Evolutionary conservation across 2,329 filamentous ascomycete species (phyloP), one percentile per base, ranked within the genome.

Genomic region (Talaromyces sp.): DNA sequence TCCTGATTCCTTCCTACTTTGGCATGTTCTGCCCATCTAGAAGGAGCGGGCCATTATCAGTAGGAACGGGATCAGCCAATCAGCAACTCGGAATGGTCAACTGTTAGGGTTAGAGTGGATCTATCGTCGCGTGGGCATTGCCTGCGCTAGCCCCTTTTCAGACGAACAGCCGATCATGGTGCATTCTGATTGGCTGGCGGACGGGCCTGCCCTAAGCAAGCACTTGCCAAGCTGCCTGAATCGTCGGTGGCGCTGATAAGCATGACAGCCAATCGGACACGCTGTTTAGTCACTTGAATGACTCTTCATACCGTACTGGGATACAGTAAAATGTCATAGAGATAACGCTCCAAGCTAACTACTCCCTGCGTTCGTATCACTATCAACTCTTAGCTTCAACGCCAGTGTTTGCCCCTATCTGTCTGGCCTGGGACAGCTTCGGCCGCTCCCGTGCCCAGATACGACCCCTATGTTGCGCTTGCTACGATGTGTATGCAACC

Each of bases 371-470:
- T n/a, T n/a, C n/a, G n/a, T n/a, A n/a, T n/a, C n/a, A 28, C 25
- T 28, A 28, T 28, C 25, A 28, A 28, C 28, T 11, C 9, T 21
- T 48, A 48, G 45, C 45, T 13, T 52, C 19, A 39, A 52, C 31
- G 22, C 35, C 48, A 52, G 3, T 17, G n/a, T 11, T 31, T 31
- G 41, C 8, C 21, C 39, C 39, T 54, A 31, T 33, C 37, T 45
- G 17, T 40, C 37, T 31, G 41, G 17, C n/a, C 19, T 8, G 19
- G 17, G 15, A 37, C 33, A 40, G 25, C 35, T 41, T 56, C 54
- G 54, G 54, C 54, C 54, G 54, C 54, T 56, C 54, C 54, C 54
- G 54, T 43, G 43, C 54, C 45, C 33, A 17, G n/a, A n/a, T 52
- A 15, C 33, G 6, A 4, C 25, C n/a, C 22, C 13, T 37, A 25